A percentile compares a stretch with the other conserved stretches of the same genome.
phyloP scores from a whole-genome alignment of 805 yeast genomes.

The Monosporozyma servazzii region DNA sequence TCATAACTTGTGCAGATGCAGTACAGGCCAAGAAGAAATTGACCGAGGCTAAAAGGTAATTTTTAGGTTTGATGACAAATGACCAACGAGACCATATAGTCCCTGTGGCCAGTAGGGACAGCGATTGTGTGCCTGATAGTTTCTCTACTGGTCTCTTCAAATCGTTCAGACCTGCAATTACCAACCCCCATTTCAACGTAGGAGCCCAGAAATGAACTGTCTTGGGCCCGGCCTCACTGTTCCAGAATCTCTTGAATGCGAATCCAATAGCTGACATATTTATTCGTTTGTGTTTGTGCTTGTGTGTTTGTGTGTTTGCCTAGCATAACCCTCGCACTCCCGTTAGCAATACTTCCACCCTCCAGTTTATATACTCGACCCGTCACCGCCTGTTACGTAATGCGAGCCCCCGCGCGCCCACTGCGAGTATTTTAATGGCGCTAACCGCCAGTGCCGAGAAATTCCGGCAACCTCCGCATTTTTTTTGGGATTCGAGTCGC shows the following conservation, averaged over 20 bases:
- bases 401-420: too few species aligned
- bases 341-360: too few species aligned
- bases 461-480: too few species aligned
- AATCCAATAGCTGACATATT: not conserved
- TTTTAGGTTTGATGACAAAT: constrained; percentile 82
- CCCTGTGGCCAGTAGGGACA: constrained; percentile 83
- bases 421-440: too few species aligned
- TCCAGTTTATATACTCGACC: not conserved
- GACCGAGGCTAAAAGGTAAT: constrained; percentile 79
- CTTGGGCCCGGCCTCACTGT: constrained; percentile 88
- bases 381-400: too few species aligned
- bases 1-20: constrained; percentile 71
- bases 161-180: constrained; percentile 85
- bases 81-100: constrained; percentile 98
- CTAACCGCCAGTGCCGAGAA: too few species aligned
- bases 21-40: constrained; percentile 88
- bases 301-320: not conserved
- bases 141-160: constrained; percentile 84
- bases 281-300: not conserved
- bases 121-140: constrained; percentile 61
- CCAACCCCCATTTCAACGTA: constrained; percentile 74
- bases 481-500: too few species aligned
- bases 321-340: too few species aligned
- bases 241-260: constrained; percentile 56
- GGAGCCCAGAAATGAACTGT: constrained; percentile 98